Base-by-base conservation (phyloP, 805 yeast genomes). In the Saturnispora saitoi region DNA sequence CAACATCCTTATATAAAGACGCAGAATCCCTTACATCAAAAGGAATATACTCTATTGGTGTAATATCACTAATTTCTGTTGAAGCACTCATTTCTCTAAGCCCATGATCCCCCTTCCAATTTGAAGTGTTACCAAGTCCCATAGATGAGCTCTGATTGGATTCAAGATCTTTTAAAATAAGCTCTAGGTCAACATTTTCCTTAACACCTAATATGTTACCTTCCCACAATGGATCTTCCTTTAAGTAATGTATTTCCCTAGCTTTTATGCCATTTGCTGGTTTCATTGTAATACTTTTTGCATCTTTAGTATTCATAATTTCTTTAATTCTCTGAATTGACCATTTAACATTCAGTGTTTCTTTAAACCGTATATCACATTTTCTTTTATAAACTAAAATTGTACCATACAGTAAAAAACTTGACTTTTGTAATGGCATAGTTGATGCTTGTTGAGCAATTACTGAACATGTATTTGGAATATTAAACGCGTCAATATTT, bases 351-450 rank as follows among this genome's bases (percentile, higher is more conserved):
- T 32, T 50, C n/a, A 19, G 44, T 2, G 44, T 49, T 20, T 50
- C 56, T 17, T 45, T 53, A 45, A 51, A 51, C 8, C 50, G 38
- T 32, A 29, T 17, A 1, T 50, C 42, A 32, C 56, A 53, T 57
- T 80, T 76, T 26, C 73, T 72, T 49, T 68, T 74, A 57, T 74
- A 76, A 26, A 72, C 65, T 41, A 78, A 52, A 1, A 77, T 63
- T 1, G 75, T 62, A 0, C 83, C 83, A 54, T 72, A 69, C 48
- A 78, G 56, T 9, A 78, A 58, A 44, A 61, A 70, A 0, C 80
- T 72, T 0, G 68, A 59, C 15, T 68, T 61, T 39, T 79, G 58
- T 36, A 68, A 50, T 1, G 67, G 54, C 15, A 58, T 30, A 2
- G 50, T 52, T 10, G 50, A 40, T 2, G 55, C 45, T 11, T 61